These are phyloP conservation scores for Umbelopsis isabellina DNA, from an alignment of 192 early-diverging fungal genomes.

Conservation along the genomic window DNA sequence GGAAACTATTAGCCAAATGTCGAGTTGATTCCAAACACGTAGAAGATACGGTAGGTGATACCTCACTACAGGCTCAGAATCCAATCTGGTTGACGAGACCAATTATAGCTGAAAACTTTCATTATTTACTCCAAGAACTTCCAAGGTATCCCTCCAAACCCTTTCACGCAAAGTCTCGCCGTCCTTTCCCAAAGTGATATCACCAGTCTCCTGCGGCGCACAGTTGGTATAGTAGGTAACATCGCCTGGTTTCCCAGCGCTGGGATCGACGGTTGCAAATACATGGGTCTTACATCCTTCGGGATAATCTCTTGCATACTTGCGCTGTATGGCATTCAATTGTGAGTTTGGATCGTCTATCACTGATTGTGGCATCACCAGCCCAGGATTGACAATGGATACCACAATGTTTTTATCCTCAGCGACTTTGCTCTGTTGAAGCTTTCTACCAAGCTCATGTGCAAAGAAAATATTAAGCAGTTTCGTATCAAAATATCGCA, in stretches of 20 bases:
- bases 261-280: slow-evolving; percentile 6
- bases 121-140: neutral
- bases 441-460: slow-evolving; percentile 18
- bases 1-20: no score
- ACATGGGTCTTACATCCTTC: slow-evolving; percentile 1
- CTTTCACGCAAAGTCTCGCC: neutral
- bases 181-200: neutral
- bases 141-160: neutral
- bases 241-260: neutral
- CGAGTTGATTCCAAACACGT: no score
- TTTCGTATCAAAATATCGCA: slow-evolving; percentile 27
- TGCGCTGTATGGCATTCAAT: no score
- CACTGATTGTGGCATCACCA: slow-evolving; percentile 3
- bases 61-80: no score
- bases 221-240: neutral
- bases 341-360: neutral
- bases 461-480: slow-evolving; percentile 33
- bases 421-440: slow-evolving; percentile 4
- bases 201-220: neutral
- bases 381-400: slow-evolving; percentile 18
- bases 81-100: neutral
- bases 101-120: no score
- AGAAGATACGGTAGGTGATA: no score
- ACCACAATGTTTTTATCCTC: slow-evolving; percentile 32
- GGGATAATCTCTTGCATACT: neutral